These are phyloP conservation scores for Entomortierella beljakovae DNA, from an alignment of 192 early-diverging fungal genomes.

Conservation along the genomic window DNA sequence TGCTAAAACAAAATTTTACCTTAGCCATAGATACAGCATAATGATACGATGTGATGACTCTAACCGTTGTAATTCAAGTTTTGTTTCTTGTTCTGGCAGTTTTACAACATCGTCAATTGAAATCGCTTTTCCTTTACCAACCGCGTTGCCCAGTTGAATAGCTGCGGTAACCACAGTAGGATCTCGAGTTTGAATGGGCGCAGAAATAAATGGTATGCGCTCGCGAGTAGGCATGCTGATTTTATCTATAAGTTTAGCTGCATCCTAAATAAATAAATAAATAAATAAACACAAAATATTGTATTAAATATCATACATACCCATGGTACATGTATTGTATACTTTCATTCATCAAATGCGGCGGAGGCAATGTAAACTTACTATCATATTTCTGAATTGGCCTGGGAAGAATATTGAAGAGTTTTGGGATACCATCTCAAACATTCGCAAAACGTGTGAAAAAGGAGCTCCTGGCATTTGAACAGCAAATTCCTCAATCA, in stretches of 20 bases:
- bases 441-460: constrained; percentile 38
- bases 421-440: constrained; percentile 40
- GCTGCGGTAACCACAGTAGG: constrained; percentile 16
- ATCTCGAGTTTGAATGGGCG: constrained; percentile 50
- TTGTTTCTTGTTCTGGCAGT: constrained; percentile 51
- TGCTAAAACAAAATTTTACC: constrained; percentile 40
- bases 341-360: too few relatives aligned
- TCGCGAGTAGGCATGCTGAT: constrained; percentile 30
- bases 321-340: too few relatives aligned
- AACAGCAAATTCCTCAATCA: constrained; percentile 32
- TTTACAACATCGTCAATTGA: constrained; percentile 61
- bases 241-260: constrained; percentile 32
- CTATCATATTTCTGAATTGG: constrained; percentile 34
- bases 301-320: neutral
- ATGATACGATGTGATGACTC: constrained; percentile 84
- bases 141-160: constrained; percentile 22
- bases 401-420: constrained; percentile 33
- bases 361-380: constrained; percentile 16
- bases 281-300: constrained; percentile 7
- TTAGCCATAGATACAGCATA: constrained; percentile 92
- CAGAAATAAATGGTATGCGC: constrained; percentile 47
- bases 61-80: constrained; percentile 55
- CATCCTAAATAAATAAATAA: constrained; percentile 4
- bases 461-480: constrained; percentile 45
- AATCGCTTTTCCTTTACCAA: constrained; percentile 43